These are phyloP conservation scores for Suillus subaureus DNA, from an alignment of 768 basidiomycete genomes.

Conservation along the genomic window DNA sequence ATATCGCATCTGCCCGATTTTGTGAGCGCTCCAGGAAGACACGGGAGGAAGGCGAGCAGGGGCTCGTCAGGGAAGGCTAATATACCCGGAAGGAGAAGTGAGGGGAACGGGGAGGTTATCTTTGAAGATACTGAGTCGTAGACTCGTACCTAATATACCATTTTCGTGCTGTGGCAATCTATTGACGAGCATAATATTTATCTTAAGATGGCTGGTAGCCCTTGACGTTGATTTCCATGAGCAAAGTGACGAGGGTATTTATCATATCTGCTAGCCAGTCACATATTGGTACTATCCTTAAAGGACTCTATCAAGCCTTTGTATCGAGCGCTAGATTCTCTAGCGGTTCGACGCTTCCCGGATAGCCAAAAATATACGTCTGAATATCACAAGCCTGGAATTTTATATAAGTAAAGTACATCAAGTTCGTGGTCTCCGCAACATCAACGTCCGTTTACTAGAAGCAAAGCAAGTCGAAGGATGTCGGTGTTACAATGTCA, in stretches of 20 bases:
- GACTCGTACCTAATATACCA: not conserved
- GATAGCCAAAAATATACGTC: not conserved
- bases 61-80: conserved; percentile 29
- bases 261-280: not conserved
- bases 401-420: not conserved
- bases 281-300: not conserved
- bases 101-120: conserved; percentile 54
- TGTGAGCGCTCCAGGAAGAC: conserved; percentile 52
- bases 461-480: conserved; percentile 7
- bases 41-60: conserved; percentile 29
- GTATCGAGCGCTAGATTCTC: not conserved
- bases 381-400: not conserved
- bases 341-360: not conserved
- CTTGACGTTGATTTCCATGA: not conserved
- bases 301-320: not conserved
- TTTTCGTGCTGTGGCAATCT: not conserved
- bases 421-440: not conserved
- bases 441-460: not conserved
- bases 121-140: conserved; percentile 44
- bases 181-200: conserved; percentile 3
- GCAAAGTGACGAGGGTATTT: not conserved
- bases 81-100: conserved; percentile 38
- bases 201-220: not conserved
- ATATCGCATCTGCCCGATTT: conserved; percentile 66
- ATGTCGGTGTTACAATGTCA: conserved; percentile 16